Conservation (phyloP, 2,329 filamentous ascomycete species). For the Penicillium sp. region DNA sequence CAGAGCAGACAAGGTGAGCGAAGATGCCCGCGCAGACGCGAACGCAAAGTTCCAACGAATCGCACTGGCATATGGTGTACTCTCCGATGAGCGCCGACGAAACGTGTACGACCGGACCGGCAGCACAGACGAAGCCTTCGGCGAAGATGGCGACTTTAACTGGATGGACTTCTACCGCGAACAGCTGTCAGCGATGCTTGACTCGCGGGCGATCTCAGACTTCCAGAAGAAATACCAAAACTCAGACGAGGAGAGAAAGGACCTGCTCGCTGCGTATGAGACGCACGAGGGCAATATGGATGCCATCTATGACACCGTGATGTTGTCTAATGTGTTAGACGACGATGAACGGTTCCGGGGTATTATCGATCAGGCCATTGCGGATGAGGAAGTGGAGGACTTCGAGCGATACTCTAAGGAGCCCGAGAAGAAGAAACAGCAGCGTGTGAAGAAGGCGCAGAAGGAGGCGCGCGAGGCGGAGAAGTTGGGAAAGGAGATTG, state of each 20-base stretch:
- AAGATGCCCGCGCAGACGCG: conserved; percentile 67
- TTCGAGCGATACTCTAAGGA: conserved; percentile 73
- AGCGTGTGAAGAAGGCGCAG: conserved; percentile 61
- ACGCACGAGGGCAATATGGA: conserved; percentile 73
- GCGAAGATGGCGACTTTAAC: conserved; percentile 73
- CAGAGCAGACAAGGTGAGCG: conserved; percentile 69
- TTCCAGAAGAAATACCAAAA: conserved; percentile 79
- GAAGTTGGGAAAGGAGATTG: conserved; percentile 71
- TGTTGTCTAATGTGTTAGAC: conserved; percentile 78
- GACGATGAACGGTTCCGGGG: conserved; percentile 82
- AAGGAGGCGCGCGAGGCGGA: conserved; percentile 72
- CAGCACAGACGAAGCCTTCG: conserved; percentile 78
- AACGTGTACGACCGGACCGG: conserved; percentile 88
- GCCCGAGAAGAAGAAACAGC: conserved; percentile 62
- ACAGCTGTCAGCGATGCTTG: conserved; percentile 77
- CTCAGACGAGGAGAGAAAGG: conserved; percentile 78
- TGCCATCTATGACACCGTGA: conserved; percentile 74
- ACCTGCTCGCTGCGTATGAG: conserved; percentile 75
- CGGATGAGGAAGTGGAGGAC: conserved; percentile 62
- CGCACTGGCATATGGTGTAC: conserved; percentile 89
- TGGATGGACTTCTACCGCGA: conserved; percentile 88
- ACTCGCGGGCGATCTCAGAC: conserved; percentile 68
- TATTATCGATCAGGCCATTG: conserved; percentile 81
- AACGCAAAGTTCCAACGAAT: conserved; percentile 84
- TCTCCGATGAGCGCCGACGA: conserved; percentile 78